phyloP scores from a whole-genome alignment of 2,329 filamentous ascomycete genomes.

The Pseudogymnoascus sp. region DNA sequence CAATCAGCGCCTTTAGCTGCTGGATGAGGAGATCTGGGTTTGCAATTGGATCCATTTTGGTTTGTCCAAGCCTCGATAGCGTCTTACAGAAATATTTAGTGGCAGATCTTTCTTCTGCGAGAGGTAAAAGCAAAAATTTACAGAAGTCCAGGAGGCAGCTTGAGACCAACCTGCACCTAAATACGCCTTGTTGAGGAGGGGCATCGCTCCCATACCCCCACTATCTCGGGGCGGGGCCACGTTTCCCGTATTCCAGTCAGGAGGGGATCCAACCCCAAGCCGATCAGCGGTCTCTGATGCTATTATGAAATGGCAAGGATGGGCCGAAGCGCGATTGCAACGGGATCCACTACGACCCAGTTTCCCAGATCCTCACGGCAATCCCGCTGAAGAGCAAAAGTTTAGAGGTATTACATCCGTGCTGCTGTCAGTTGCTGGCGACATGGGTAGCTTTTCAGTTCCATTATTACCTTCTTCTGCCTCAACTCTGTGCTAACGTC shows the following conservation, averaged over 20 bases:
- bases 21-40: not conserved
- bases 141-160: not conserved
- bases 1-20: conserved; percentile 1
- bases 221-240: not conserved
- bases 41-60: not conserved
- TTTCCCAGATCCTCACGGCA: not conserved
- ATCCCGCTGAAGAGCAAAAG: not conserved
- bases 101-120: not conserved
- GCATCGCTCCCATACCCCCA: not conserved
- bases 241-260: not conserved
- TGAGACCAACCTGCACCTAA: not conserved
- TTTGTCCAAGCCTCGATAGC: not conserved
- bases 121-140: not conserved
- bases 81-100: not conserved
- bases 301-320: not conserved
- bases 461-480: not conserved
- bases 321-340: not conserved
- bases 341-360: not conserved
- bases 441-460: not conserved
- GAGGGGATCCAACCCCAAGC: not conserved
- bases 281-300: not conserved
- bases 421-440: not conserved
- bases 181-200: not conserved
- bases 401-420: not conserved
- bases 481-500: not conserved